These are phyloP conservation scores for Tylopilus sp. DNA, from an alignment of 1,284 basidiomycete species.

Conservation along the genomic window DNA sequence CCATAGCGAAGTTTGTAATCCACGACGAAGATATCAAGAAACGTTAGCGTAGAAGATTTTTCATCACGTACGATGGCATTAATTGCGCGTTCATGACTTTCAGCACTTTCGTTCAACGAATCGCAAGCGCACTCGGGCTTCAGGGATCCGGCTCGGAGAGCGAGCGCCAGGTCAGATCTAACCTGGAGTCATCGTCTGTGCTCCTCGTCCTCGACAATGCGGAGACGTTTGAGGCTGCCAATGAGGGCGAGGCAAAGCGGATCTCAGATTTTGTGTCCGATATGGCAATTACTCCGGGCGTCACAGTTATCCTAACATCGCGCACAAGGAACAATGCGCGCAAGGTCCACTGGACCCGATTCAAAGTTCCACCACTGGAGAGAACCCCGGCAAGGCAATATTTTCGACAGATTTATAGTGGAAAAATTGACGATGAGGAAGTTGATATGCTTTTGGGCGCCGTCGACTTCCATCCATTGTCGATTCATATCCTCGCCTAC, in stretches of 20 bases:
- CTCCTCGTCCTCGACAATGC: neutral
- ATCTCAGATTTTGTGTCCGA: neutral
- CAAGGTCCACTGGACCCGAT: neutral
- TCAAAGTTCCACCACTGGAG: neutral
- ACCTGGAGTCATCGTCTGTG: neutral
- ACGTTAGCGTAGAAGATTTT: too few species aligned
- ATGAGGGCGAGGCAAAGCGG: neutral
- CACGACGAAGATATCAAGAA: too few species aligned
- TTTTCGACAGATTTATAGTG: neutral
- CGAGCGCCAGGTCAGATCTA: neutral
- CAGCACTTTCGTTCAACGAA: neutral
- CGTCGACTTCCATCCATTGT: neutral
- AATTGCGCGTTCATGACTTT: neutral
- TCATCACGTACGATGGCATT: neutral
- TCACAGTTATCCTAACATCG: neutral
- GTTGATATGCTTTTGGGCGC: neutral
- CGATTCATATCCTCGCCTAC: neutral
- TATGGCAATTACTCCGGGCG: neutral
- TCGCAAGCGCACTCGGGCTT: neutral
- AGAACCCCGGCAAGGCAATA: neutral
- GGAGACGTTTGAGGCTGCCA: neutral
- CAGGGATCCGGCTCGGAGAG: neutral
- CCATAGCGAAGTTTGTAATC: too few species aligned
- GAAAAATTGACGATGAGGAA: neutral
- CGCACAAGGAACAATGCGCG: neutral